Evolutionary conservation across 352 stramenopile genomes (phyloP).

Genomic region (Peronospora destructor): DNA sequence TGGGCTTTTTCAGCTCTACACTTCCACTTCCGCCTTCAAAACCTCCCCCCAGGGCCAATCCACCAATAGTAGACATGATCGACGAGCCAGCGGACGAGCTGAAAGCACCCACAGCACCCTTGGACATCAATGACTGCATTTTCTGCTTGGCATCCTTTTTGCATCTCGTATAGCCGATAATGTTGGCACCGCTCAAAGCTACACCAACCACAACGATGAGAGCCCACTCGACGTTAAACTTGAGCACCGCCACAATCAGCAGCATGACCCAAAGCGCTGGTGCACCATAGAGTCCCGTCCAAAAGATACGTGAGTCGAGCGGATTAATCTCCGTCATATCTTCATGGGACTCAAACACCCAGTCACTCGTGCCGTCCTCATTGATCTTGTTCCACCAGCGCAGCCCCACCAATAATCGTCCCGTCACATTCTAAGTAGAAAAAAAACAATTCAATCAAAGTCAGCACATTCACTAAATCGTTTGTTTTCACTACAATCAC

Average conservation of each 20-base stretch:
- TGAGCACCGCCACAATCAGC: constrained; percentile 88
- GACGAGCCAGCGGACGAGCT: constrained; percentile 59
- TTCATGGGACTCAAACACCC: constrained; percentile 95
- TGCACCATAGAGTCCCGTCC: constrained; percentile 92
- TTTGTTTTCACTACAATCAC: not conserved
- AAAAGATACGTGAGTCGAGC: constrained; percentile 91
- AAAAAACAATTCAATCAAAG: constrained; percentile 9
- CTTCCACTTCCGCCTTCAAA: constrained; percentile 9
- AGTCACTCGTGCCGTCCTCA: constrained; percentile 91
- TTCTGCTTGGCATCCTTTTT: constrained; percentile 87
- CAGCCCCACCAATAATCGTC: constrained; percentile 88
- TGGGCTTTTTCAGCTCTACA: constrained; percentile 15
- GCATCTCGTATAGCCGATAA: constrained; percentile 97
- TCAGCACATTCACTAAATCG: constrained; percentile 5
- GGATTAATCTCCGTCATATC: constrained; percentile 85
- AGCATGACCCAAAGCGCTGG: constrained; percentile 88
- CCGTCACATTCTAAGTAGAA: constrained; percentile 70
- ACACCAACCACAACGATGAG: constrained; percentile 91
- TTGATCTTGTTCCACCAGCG: constrained; percentile 98
- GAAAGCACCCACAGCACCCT: constrained; percentile 62
- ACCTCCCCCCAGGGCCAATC: constrained; percentile 47
- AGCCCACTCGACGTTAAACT: constrained; percentile 93
- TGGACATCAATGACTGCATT: constrained; percentile 78
- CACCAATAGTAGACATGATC: constrained; percentile 71
- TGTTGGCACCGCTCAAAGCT: constrained; percentile 90